These are phyloP conservation scores for Arthrinium phaeospermum DNA, from an alignment of 2,329 filamentous ascomycete genomes.

Conservation along the genomic window DNA sequence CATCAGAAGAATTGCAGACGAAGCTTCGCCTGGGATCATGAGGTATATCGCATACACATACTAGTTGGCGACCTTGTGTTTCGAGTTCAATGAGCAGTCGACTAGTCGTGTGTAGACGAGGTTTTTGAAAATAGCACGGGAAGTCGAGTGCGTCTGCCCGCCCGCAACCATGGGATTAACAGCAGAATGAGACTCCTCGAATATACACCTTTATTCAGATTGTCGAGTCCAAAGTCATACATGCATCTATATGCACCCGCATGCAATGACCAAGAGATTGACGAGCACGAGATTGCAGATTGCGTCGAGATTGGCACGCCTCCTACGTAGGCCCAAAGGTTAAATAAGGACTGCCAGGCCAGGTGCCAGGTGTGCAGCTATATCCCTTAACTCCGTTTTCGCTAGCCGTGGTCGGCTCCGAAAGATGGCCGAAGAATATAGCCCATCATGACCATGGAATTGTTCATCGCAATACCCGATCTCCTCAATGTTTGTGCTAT, in stretches of 20 bases:
- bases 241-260: no score
- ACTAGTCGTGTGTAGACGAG: neutral
- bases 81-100: neutral
- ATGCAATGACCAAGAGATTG: neutral
- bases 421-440: slow-evolving; percentile 10
- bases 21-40: neutral
- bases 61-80: neutral
- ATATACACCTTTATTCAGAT: no score
- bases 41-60: neutral
- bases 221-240: no score
- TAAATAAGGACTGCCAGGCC: no score
- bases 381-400: neutral
- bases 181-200: no score
- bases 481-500: neutral
- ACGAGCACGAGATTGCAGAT: neutral
- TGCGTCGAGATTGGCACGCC: no score
- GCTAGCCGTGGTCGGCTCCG: slow-evolving; percentile 15
- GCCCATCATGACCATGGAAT: neutral
- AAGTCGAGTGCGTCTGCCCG: no score
- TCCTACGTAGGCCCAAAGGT: no score
- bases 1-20: neutral
- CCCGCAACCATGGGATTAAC: no score
- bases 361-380: neutral
- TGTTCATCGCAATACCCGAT: neutral
- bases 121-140: no score